These are phyloP conservation scores for Debaryomyces sp. DNA, from an alignment of 1,139 yeast genomes.

Conservation along the genomic window DNA sequence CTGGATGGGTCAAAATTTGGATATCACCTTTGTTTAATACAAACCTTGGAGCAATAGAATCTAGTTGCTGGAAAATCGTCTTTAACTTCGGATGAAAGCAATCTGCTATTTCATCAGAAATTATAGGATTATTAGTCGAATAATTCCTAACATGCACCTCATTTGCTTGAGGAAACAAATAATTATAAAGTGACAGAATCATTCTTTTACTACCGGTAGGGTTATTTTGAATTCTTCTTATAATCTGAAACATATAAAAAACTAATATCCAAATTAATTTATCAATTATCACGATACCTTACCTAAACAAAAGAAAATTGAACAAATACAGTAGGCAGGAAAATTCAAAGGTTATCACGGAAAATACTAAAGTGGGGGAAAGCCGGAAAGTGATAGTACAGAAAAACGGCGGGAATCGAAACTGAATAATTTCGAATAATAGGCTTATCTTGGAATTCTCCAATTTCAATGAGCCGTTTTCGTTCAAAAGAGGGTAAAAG, in stretches of 20 bases:
- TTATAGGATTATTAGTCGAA: conserved; percentile 33
- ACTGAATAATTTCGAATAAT: background rate
- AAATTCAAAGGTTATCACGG: background rate
- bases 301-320: conserved; percentile 2
- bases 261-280: background rate
- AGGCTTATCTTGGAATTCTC: conserved; percentile 3
- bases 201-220: conserved; percentile 10
- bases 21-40: conserved; percentile 61
- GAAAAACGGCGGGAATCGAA: background rate
- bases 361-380: background rate
- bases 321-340: background rate
- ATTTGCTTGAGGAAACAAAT: conserved; percentile 13
- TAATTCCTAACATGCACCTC: conserved; percentile 16
- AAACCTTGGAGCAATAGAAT: conserved; percentile 72
- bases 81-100: conserved; percentile 52
- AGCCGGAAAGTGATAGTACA: background rate
- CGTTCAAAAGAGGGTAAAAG: background rate
- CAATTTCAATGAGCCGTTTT: conserved; percentile 5
- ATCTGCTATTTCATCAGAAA: conserved; percentile 18
- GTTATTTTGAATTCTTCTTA: conserved; percentile 5
- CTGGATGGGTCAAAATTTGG: conserved; percentile 66
- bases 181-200: conserved; percentile 20
- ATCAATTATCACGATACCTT: conserved; percentile 5
- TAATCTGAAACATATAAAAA: conserved; percentile 10
- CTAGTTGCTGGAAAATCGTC: conserved; percentile 57